Conservation (phyloP, 306 rosid genomes). For the Cicer yamashitae region DNA sequence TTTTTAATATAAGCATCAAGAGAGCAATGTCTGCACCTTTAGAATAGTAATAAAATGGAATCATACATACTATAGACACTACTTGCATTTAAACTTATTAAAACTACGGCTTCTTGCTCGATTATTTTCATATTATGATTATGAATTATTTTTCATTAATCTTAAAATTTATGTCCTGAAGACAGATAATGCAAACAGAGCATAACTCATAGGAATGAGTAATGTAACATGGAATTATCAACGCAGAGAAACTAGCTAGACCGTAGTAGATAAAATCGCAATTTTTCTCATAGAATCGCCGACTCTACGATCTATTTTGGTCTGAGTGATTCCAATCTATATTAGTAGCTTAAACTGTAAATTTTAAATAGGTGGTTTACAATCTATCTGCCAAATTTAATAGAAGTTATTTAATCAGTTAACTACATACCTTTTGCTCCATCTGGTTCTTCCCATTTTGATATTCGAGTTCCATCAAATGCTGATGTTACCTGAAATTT, state of each 20-base stretch:
- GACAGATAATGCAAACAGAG: constrained; percentile 9
- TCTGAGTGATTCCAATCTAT: too few relatives aligned
- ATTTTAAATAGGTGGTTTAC: neutral
- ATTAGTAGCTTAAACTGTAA: constrained; percentile 19
- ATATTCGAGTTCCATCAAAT: constrained; percentile 73
- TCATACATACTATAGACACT: constrained; percentile 4
- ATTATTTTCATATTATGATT: constrained; percentile 12
- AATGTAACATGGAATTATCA: constrained; percentile 25
- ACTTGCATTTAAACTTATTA: constrained; percentile 10
- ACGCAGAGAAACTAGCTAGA: constrained; percentile 9
- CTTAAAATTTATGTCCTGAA: constrained; percentile 16
- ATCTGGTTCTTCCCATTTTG: constrained; percentile 97
- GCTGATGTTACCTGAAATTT: constrained; percentile 80
- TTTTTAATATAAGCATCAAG: constrained; percentile 34
- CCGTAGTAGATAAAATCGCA: too few relatives aligned
- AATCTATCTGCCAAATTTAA: constrained; percentile 23
- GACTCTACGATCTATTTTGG: too few relatives aligned
- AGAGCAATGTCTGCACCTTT: constrained; percentile 20
- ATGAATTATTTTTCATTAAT: constrained; percentile 23
- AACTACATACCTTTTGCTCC: constrained; percentile 83
- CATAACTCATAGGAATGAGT: constrained; percentile 19
- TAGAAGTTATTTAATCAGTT: constrained; percentile 34
- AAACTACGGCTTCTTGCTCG: constrained; percentile 17
- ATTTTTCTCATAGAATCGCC: too few relatives aligned
- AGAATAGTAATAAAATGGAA: constrained; percentile 22